Percentiles rank a stretch among this genome's conserved stretches.
These are phyloP conservation scores for Parascedosporium putredinis DNA, from an alignment of 2,329 filamentous ascomycete species.

Conservation along the genomic window DNA sequence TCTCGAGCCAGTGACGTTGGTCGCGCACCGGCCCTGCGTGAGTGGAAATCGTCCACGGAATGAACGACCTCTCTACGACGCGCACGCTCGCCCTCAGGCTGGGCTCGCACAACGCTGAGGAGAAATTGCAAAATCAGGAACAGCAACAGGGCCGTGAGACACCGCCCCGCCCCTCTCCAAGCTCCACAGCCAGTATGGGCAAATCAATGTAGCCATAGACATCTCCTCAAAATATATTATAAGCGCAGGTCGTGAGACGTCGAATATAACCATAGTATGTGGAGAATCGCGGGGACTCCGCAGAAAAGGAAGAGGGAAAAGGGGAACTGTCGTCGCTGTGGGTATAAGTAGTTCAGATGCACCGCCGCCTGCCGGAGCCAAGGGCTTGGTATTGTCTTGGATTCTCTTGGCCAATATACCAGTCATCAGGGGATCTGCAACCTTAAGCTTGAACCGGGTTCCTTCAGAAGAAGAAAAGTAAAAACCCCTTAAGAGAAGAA, in stretches of 20 bases:
- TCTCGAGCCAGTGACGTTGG: neutral
- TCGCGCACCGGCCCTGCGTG: no score
- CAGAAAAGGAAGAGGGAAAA: neutral
- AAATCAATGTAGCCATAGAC: neutral
- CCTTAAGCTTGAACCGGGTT: neutral
- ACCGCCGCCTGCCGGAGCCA: neutral
- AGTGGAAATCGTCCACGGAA: no score
- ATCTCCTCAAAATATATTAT: slow-evolving; percentile 1
- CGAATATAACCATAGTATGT: neutral
- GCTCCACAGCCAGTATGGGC: no score
- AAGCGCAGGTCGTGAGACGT: neutral
- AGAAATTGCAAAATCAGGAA: neutral
- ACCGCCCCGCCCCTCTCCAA: no score
- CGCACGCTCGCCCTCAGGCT: no score
- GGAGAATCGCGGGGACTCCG: neutral
- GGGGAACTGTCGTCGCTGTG: neutral
- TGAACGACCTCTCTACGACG: no score
- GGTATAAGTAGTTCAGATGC: neutral
- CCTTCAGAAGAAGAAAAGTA: no score
- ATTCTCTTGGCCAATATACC: neutral
- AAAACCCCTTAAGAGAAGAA: no score
- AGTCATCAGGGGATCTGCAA: neutral
- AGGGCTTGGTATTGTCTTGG: neutral
- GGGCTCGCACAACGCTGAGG: neutral
- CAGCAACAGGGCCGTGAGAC: neutral